Evolutionary conservation across 208 protist genomes (phyloP), one percentile per base, ranked within the genome.

Genomic region (Angomonas deanei): DNA sequence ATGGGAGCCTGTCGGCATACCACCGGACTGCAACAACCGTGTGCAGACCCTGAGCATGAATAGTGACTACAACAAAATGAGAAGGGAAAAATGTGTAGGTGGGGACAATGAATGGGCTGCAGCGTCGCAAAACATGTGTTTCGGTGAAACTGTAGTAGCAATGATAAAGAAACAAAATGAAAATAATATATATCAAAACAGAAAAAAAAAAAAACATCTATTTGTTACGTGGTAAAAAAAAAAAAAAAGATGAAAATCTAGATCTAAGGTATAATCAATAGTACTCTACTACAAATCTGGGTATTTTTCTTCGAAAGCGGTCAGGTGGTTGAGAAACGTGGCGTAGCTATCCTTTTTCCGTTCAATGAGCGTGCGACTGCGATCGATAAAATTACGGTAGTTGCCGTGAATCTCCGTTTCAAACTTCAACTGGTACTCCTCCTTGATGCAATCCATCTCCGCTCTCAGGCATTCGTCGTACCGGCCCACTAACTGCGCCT

Each of bases 351-450:
- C 49, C 21, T 65, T 63, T 61, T 85, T 85, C 28, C 42, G 27
- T 4, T 58, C 46, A 19, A 79, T 54, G 17, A 82, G 42, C 3
- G 23, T 19, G 3, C 72, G 68, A 5, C 75, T 72, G 1, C 70
- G 57, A 19, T 48, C 27, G 11, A 84, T 63, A 50, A 88, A 88
- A 47, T 77, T 70, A 13, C 26, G 34, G 34, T 62, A 60, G 32
- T 61, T 72, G 0, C 36, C 36, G 11, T 15, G 11, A 42, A 42
- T 42, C 68, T 88, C 73, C 36, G 72, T 72, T 27, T 86, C 73
- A 65, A 75, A 82, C 68, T 84, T 86, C 27, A 82, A 61, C 57
- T 80, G 68, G 39, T 82, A 80, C 68, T 86, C 79, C 19, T 82
- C 68, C 62, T 78, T 82, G 61, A 84, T 82, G 68, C 54, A 76